Evolutionary conservation across 441 rosid species (phyloP), one percentile per base, ranked within the genome.

Genomic region (Pelargonium myrrhifolium): DNA sequence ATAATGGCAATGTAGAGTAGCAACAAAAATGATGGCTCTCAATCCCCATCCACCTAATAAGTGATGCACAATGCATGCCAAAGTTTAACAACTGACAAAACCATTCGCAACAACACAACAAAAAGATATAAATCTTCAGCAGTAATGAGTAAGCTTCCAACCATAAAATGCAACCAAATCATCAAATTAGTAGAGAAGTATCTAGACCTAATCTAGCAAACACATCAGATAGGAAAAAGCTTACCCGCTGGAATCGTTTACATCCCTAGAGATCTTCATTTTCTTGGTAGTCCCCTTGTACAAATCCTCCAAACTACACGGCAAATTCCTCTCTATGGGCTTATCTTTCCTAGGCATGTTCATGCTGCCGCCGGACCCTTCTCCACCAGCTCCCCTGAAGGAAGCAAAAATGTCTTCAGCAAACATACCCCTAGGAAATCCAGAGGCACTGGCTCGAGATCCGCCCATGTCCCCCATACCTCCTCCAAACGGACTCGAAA

Each of bases 181-280:
- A 28, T 24, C 26, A 24, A 24, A 24, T 24, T 2, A 24, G 26
- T 24, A 24, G 26, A 24, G 26, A 24, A 24, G 26, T 24, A 24
- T 24, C 11, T 12, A 49, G 1, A 31, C n/a, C n/a, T n/a, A n/a
- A n/a, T n/a, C n/a, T n/a, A n/a, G n/a, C n/a, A n/a, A n/a, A n/a
- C n/a, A n/a, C n/a, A n/a, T n/a, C n/a, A n/a, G n/a, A n/a, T n/a
- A n/a, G n/a, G 6, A 37, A 47, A 49, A 43, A 68, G 68, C 82
- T 71, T 75, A 86, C 97, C 92, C 83, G 47, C 59, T 73, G 15
- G 75, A 40, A 78, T 90, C 90, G 21, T 68, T 68, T n/a, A 82
- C 87, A 65, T 83, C 89, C 74, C 94, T 82, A 3, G 96, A 86
- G 64, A 90, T 86, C 83, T 86, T 90, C 90, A 90, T 84, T 85